Evolutionary conservation across 1,139 yeast species (phyloP).

Genomic region (Diutina rugosa): DNA sequence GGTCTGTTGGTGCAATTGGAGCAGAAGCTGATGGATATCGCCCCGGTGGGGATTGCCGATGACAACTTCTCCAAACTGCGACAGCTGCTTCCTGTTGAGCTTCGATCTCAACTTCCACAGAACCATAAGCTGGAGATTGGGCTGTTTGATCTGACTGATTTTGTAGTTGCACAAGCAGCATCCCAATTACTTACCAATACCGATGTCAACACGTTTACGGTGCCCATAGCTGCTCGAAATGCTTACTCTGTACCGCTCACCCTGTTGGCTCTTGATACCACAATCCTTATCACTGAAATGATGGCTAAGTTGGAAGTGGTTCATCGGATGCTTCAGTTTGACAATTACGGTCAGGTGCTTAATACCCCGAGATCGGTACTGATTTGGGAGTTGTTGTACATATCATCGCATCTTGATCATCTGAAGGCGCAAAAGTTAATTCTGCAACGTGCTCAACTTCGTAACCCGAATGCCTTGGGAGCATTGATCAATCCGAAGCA

Average conservation of each 20-base stretch:
- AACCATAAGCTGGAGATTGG: background rate
- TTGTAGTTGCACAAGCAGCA: conserved; percentile 25
- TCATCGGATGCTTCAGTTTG: conserved; percentile 41
- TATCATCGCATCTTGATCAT: conserved; percentile 6
- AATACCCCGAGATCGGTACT: conserved; percentile 36
- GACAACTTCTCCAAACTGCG: conserved; percentile 12
- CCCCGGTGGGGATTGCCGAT: conserved; percentile 31
- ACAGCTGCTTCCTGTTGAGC: background rate
- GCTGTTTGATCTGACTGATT: conserved; percentile 11
- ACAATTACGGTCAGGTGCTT: conserved; percentile 22
- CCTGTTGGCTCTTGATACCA: conserved; percentile 15
- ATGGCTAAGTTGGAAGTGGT: conserved; percentile 8
- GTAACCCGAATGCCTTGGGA: background rate
- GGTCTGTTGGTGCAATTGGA: conserved; percentile 17
- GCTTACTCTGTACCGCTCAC: conserved; percentile 18
- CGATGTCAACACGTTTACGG: conserved; percentile 23
- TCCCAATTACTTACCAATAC: conserved; percentile 24
- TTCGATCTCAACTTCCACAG: conserved; percentile 8
- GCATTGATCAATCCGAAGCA: background rate
- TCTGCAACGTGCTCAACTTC: conserved; percentile 10
- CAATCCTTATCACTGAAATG: conserved; percentile 7
- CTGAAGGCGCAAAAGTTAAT: background rate
- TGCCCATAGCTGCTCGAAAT: conserved; percentile 22
- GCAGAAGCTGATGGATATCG: conserved; percentile 17
- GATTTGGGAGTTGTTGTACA: conserved; percentile 30